Conservation (phyloP, 805 yeast genomes). For the Kodamaea restingae region DNA sequence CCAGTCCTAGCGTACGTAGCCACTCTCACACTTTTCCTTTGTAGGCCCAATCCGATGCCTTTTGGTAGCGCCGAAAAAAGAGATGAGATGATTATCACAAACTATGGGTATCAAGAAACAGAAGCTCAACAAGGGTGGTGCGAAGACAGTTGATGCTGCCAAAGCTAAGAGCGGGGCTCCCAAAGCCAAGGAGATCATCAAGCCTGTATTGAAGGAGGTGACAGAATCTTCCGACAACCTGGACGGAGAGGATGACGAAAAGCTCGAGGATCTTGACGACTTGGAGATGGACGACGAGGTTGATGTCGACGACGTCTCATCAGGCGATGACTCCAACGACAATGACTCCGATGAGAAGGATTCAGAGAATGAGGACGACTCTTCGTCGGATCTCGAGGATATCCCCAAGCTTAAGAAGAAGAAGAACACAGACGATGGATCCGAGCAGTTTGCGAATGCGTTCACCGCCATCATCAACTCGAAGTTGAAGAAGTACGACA, state of each 20-base stretch:
- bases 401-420: constrained; percentile 52
- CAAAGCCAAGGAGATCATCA: neutral
- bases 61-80: constrained; percentile 3
- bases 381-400: constrained; percentile 12
- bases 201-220: constrained; percentile 5
- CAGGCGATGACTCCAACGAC: constrained; percentile 10
- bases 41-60: too few relatives aligned
- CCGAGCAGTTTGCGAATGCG: constrained; percentile 75
- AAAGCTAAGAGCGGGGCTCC: too few relatives aligned
- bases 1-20: too few relatives aligned
- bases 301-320: constrained; percentile 12
- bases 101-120: constrained; percentile 18
- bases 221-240: neutral
- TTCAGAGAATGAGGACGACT: too few relatives aligned
- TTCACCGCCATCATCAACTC: constrained; percentile 81
- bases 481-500: constrained; percentile 79
- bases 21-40: neutral
- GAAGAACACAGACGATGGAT: constrained; percentile 62
- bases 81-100: constrained; percentile 4
- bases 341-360: constrained; percentile 26
- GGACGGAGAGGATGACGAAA: constrained; percentile 8
- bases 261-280: constrained; percentile 14
- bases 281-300: constrained; percentile 15
- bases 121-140: constrained; percentile 12
- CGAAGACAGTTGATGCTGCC: constrained; percentile 1